These are phyloP conservation scores for Kodamaea neixiangensis DNA, from an alignment of 805 yeast species.

Conservation along the genomic window DNA sequence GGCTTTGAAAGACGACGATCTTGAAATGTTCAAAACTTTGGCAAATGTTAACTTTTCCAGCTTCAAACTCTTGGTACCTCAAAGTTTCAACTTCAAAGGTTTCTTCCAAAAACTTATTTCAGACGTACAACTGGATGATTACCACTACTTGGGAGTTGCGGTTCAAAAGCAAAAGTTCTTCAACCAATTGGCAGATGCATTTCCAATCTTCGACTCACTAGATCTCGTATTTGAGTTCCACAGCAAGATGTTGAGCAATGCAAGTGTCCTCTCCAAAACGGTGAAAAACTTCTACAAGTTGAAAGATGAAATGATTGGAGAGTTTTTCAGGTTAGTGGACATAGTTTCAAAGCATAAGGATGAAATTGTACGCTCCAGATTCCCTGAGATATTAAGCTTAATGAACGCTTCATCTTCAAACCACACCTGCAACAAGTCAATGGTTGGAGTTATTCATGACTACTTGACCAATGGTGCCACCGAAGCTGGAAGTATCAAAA, in stretches of 20 bases:
- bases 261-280: conserved; percentile 22
- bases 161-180: conserved; percentile 29
- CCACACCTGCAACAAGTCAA: conserved; percentile 25
- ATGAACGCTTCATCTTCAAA: conserved; percentile 24
- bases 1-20: not conserved
- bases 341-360: conserved; percentile 1
- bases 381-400: conserved; percentile 5
- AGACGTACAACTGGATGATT: conserved; percentile 24
- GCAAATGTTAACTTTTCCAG: conserved; percentile 20
- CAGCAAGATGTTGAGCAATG: conserved; percentile 22
- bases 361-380: not conserved
- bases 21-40: conserved; percentile 23
- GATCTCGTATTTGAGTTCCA: conserved; percentile 13
- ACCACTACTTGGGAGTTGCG: conserved; percentile 19
- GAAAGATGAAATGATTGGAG: conserved; percentile 41
- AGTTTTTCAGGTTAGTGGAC: conserved; percentile 20
- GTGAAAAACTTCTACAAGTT: conserved; percentile 43
- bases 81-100: conserved; percentile 9
- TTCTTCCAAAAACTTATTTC: conserved; percentile 20
- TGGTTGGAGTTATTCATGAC: conserved; percentile 20
- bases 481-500: conserved; percentile 11
- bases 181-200: conserved; percentile 21
- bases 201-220: not conserved
- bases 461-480: conserved; percentile 13
- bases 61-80: conserved; percentile 9